These are phyloP conservation scores for Cercospora sp. DNA, from an alignment of 2,329 filamentous ascomycete genomes.

Conservation along the genomic window DNA sequence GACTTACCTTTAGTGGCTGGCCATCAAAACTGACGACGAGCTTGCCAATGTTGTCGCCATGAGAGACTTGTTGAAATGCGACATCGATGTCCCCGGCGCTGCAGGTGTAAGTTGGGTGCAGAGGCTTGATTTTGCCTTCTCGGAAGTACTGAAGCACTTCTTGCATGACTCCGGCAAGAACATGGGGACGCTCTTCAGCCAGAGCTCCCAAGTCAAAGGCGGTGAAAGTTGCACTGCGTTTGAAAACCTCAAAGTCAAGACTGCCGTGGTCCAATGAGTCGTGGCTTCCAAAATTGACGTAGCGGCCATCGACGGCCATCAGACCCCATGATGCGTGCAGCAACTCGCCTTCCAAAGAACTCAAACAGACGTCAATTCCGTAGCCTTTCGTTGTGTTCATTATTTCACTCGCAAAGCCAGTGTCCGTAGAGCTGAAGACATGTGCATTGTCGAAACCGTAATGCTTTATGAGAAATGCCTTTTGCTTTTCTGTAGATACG, in stretches of 20 bases:
- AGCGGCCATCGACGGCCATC: slow-evolving; percentile 35
- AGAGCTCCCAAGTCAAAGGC: not conserved
- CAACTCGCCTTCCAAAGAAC: slow-evolving; percentile 19
- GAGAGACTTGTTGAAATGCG: not conserved
- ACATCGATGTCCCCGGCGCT: not conserved
- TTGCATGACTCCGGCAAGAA: not conserved
- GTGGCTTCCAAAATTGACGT: slow-evolving; percentile 31
- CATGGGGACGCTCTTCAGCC: not conserved
- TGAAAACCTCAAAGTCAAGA: slow-evolving; percentile 10
- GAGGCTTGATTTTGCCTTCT: not conserved
- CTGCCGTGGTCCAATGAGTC: slow-evolving; percentile 19
- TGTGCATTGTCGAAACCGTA: not conserved
- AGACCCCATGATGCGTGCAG: slow-evolving; percentile 20
- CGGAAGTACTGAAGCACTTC: not conserved
- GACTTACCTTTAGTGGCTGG: not conserved
- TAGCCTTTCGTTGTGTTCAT: not conserved
- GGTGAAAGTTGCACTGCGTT: not conserved
- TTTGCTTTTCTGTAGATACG: slow-evolving; percentile 31
- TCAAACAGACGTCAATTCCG: slow-evolving; percentile 20
- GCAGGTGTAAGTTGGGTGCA: not conserved
- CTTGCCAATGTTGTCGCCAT: not conserved
- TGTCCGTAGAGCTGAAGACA: not conserved
- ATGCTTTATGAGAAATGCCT: not conserved
- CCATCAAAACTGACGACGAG: not conserved
- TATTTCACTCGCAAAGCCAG: not conserved